Evolutionary conservation across 345 rosid genomes (phyloP).

Genomic region (Eucalyptus sp.): DNA sequence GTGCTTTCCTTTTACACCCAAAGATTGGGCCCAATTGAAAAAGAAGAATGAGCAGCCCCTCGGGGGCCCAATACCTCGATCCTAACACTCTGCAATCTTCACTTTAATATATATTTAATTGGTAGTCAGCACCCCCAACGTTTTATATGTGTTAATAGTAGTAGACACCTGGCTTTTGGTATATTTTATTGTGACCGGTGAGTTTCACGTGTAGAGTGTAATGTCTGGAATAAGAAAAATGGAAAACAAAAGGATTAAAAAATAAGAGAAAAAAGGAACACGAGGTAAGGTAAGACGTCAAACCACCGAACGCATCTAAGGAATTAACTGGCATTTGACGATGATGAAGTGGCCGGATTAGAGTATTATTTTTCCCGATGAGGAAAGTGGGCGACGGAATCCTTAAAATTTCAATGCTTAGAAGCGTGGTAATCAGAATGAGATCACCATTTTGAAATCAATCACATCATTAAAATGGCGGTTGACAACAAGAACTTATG

Average conservation of each 20-base stretch:
- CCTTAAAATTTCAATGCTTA: background rate
- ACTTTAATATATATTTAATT: background rate
- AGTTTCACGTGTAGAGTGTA: background rate
- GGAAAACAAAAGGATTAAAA: background rate
- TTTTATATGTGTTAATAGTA: background rate
- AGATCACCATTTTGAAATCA: background rate
- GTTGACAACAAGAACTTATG: background rate
- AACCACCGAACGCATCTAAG: background rate
- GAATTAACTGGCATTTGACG: background rate
- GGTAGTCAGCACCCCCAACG: background rate
- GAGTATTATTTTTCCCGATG: background rate
- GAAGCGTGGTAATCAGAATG: background rate
- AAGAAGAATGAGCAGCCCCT: background rate
- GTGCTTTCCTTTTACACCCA: background rate
- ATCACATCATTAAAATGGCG: background rate
- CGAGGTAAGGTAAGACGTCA: background rate
- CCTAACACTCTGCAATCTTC: background rate
- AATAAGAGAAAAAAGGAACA: background rate
- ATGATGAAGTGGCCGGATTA: background rate
- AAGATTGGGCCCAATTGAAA: background rate
- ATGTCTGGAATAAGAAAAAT: background rate
- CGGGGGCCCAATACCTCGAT: background rate
- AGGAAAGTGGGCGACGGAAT: background rate
- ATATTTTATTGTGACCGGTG: background rate
- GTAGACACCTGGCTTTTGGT: background rate